Evolutionary conservation across 495 filamentous ascomycete genomes (phyloP).

Genomic region (Neurospora sp.): DNA sequence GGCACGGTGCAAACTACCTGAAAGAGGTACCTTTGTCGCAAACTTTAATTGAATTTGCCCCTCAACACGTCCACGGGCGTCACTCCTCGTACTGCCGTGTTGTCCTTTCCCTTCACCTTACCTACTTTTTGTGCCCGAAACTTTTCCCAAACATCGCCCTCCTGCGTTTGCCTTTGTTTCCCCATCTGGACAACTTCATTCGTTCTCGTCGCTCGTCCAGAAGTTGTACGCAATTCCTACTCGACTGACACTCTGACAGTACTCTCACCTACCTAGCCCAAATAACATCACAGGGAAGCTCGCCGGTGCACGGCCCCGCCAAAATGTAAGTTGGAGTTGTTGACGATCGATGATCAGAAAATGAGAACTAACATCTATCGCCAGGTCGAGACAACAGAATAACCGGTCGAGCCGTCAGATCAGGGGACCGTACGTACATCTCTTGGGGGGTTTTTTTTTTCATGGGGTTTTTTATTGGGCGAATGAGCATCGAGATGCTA

Average conservation of each 20-base stretch:
- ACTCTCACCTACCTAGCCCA: not conserved
- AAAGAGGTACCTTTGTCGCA: slow-evolving; percentile 16
- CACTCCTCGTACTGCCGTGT: not conserved
- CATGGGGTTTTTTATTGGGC: too few species aligned
- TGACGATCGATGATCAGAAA: not conserved
- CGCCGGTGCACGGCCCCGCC: not conserved
- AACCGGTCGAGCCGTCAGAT: slow-evolving; percentile 13
- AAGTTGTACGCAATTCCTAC: not conserved
- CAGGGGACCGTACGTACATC: slow-evolving; percentile 20
- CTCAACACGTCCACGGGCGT: slow-evolving; percentile 19
- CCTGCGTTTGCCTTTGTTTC: not conserved
- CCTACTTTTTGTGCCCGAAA: not conserved
- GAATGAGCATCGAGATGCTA: not conserved
- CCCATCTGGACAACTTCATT: not conserved
- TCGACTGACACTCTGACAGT: not conserved
- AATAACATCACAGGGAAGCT: not conserved
- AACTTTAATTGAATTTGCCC: slow-evolving; percentile 20
- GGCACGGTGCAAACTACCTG: not conserved
- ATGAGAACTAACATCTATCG: not conserved
- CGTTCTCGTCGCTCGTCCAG: not conserved
- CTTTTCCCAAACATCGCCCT: not conserved
- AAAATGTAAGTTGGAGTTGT: not conserved
- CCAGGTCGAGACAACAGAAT: slow-evolving; percentile 14
- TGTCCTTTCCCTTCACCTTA: not conserved
- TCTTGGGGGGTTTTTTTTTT: not conserved